Percentiles rank a stretch among this genome's conserved stretches.
These are phyloP conservation scores for Paecilomyces variotii DNA, from an alignment of 2,329 filamentous ascomycete genomes.

Conservation along the genomic window DNA sequence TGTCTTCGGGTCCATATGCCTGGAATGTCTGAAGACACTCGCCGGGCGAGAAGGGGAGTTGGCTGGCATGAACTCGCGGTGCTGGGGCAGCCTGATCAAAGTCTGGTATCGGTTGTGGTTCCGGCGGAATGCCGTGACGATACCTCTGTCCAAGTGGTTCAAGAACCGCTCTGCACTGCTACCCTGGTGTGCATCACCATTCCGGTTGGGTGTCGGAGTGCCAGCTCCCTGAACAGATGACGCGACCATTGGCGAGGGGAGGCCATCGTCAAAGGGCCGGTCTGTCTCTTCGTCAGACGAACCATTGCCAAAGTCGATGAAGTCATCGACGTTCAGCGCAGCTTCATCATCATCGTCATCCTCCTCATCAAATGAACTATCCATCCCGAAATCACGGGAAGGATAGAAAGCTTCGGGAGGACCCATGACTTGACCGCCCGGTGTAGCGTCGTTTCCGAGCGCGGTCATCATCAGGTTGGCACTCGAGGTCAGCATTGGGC, in stretches of 20 bases:
- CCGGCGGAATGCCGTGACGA: constrained; percentile 69
- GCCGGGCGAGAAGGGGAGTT: constrained; percentile 35
- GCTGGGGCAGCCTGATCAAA: constrained; percentile 40
- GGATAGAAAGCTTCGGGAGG: constrained; percentile 71
- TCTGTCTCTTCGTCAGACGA: constrained; percentile 55
- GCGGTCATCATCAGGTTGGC: constrained; percentile 73
- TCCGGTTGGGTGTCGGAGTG: constrained; percentile 29
- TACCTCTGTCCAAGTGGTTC: constrained; percentile 60
- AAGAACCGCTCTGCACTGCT: constrained; percentile 46
- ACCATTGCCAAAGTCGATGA: constrained; percentile 59
- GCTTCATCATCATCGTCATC: constrained; percentile 58
- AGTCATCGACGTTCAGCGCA: constrained; percentile 59
- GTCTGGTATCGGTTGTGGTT: constrained; percentile 46
- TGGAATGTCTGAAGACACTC: constrained; percentile 36
- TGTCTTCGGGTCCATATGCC: constrained; percentile 31
- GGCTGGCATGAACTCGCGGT: constrained; percentile 37
- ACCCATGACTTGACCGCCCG: constrained; percentile 57
- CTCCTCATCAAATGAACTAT: constrained; percentile 53
- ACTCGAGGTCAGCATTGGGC: constrained; percentile 57
- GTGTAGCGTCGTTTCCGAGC: constrained; percentile 46
- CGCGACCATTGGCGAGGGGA: constrained; percentile 39
- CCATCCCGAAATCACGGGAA: constrained; percentile 48
- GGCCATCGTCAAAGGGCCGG: constrained; percentile 37
- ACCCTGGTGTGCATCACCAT: constrained; percentile 19
- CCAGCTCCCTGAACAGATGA: constrained; percentile 29